Percentiles rank a stretch among this genome's conserved stretches.
phyloP scores from a whole-genome alignment of 208 protist species.

The Herpetomonas samuelpessoai region DNA sequence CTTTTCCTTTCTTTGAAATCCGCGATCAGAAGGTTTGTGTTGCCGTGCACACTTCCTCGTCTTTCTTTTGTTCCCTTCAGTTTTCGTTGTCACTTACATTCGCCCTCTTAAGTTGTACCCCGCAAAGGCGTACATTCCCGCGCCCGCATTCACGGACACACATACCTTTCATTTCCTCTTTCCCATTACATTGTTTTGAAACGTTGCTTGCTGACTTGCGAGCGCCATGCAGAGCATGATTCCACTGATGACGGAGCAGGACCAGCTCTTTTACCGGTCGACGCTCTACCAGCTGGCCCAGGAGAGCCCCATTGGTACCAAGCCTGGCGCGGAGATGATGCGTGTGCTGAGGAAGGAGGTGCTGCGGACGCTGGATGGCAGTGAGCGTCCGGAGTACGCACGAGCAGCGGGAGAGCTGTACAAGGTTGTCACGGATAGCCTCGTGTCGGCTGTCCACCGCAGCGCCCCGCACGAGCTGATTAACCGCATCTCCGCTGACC shows the following conservation, averaged over 20 bases:
- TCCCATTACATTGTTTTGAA: neutral
- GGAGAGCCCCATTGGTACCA: conserved; percentile 59
- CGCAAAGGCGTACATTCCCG: too few relatives aligned
- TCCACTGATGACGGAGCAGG: conserved; percentile 23
- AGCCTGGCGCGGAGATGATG: conserved; percentile 73
- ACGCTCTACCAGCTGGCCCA: conserved; percentile 75
- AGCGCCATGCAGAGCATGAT: conserved; percentile 8
- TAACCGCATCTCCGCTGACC: conserved; percentile 62
- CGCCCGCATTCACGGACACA: too few relatives aligned
- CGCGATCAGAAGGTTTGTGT: too few relatives aligned
- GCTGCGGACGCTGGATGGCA: conserved; percentile 50
- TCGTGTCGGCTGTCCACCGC: conserved; percentile 77
- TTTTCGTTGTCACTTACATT: conserved; percentile 13
- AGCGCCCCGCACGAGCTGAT: conserved; percentile 80
- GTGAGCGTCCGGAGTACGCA: conserved; percentile 64
- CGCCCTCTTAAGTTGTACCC: conserved; percentile 9
- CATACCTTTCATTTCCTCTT: neutral
- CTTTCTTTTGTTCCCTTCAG: conserved; percentile 18
- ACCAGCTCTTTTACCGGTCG: conserved; percentile 75
- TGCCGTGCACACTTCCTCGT: conserved; percentile 10
- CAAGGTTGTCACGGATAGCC: conserved; percentile 80
- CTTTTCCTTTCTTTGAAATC: conserved; percentile 6
- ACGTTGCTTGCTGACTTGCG: neutral
- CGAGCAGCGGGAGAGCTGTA: conserved; percentile 67
- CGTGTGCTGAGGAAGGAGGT: conserved; percentile 71